Evolutionary conservation across 371 early-diverging fungal genomes (phyloP).

Genomic region (Apophysomyces sp.): DNA sequence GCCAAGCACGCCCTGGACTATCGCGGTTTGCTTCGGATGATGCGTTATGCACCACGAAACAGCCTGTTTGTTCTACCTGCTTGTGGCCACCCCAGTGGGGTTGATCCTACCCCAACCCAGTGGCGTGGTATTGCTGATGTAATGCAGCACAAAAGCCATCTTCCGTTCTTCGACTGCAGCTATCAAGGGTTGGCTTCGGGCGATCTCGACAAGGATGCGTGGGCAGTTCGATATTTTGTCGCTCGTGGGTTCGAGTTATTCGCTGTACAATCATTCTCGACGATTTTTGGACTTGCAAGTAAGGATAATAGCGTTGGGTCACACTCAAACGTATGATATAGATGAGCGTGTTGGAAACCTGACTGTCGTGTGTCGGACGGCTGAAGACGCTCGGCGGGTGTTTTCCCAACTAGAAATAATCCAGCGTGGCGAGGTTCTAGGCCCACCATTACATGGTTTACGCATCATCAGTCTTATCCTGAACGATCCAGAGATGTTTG

Average conservation of each 20-base stretch:
- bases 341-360: slow-evolving; percentile 80
- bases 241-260: slow-evolving; percentile 75
- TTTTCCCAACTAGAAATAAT: slow-evolving; percentile 70
- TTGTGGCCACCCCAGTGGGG: slow-evolving; percentile 91
- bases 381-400: slow-evolving; percentile 44
- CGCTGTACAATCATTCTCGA: slow-evolving; percentile 81
- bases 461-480: slow-evolving; percentile 71
- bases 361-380: slow-evolving; percentile 52
- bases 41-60: slow-evolving; percentile 65
- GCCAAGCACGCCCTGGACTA: slow-evolving; percentile 72
- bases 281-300: slow-evolving; percentile 89
- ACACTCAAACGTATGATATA: slow-evolving; percentile 1
- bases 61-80: slow-evolving; percentile 83
- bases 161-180: slow-evolving; percentile 88
- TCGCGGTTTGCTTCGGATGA: slow-evolving; percentile 57
- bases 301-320: neutral
- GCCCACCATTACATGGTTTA: slow-evolving; percentile 79
- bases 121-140: slow-evolving; percentile 81
- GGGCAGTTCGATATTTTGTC: slow-evolving; percentile 79
- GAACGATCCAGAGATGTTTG: slow-evolving; percentile 63
- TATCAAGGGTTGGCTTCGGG: slow-evolving; percentile 93
- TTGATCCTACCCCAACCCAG: slow-evolving; percentile 81
- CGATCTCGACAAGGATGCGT: slow-evolving; percentile 76
- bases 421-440: slow-evolving; percentile 75
- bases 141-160: slow-evolving; percentile 60